Evolutionary conservation across 2,329 filamentous ascomycete species (phyloP), one percentile per base, ranked within the genome.

Genomic region (Botryotinia calthae): DNA sequence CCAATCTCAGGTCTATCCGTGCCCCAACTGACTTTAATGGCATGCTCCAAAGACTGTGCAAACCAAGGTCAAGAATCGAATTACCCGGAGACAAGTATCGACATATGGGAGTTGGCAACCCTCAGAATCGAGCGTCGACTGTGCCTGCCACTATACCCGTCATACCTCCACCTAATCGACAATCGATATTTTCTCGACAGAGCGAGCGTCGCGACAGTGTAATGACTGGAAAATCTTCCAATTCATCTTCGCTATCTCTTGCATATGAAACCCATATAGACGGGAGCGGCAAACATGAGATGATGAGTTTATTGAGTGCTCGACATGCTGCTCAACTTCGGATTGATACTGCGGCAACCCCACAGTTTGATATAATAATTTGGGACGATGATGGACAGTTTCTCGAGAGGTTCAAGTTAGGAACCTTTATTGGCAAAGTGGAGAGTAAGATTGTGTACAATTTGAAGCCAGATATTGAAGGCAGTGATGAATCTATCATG

Each of bases 11-110:
- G 16, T 83, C 79, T 1, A 82, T 94, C 28, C 88, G 92, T 71
- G 85, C 88, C 0, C 92, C 91, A 1, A 88, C 88, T 73, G 92
- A 95, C 76, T 87, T 90, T 1, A 87, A 92, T 8, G 92, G 91
- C 40, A 77, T 87, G 12, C 88, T 94, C 75, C 92, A 95, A 81
- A 82, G 84, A 1, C 85, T 94, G 1, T 95, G 92, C 80, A 86
- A 86, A 61, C 79, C 79, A 37, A 73, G 73, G 28, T 72, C 75
- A n/a, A 73, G 73, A 9, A 79, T 79, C 31, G 79, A 80, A 61
- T 70, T 79, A 0, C 75, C 79, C 10, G 76, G 75, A 22, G 79
- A 79, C 48, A 74, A 77, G 48, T 79, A 79, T 58, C 73, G 78
- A 44, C 76, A 77, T 37, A 73, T 78, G 40, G 74, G 75, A 4